Evolutionary conservation across 495 filamentous ascomycete genomes (phyloP), one percentile per base, ranked within the genome.

Genomic region (Penicillium daleae): DNA sequence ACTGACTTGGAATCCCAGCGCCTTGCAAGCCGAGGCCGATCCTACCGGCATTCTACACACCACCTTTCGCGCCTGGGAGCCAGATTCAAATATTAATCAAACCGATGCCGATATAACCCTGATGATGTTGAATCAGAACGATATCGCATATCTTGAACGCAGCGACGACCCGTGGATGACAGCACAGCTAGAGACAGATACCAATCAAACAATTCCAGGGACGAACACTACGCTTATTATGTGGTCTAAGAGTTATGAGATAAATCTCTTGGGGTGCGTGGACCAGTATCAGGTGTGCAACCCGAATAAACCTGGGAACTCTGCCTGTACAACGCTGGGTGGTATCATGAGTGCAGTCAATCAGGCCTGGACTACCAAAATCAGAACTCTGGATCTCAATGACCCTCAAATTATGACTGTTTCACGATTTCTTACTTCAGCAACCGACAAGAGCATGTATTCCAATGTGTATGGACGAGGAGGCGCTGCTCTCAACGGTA

Each of bases 401-500:
- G n/a, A 2, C 5, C 13, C 15, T 8, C 39, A 42, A 17, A 6
- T 42, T n/a, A 19, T n/a, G 39, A 42, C 39, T 42, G 8, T 21
- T 12, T n/a, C 15, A 42, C 39, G 39, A 42, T 21, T 42, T 19
- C 15, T 42, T 17, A 42, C 2, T 19, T 19, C 9, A 2, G 13
- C n/a, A 2, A 19, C 8, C 39, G 39, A 42, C 8, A 42, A 42
- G 15, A 12, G 39, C 17, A 42, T 42, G 15, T n/a, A 6, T 42
- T 42, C 42, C 42, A 48, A 48, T 6, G 42, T 48, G 6, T 3
- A 24, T 24, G 42, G 42, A 48, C 21, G 42, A 24, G 42, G 42
- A 48, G 42, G 42, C 21, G 42, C 42, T 21, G 21, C 42, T 48
- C 21, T 48, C 19, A 48, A 48, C 26, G 42, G 42, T 48, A 48